Base-by-base conservation (phyloP, 2,329 filamentous ascomycete species). In the Neopestalotiopsis sp. region DNA sequence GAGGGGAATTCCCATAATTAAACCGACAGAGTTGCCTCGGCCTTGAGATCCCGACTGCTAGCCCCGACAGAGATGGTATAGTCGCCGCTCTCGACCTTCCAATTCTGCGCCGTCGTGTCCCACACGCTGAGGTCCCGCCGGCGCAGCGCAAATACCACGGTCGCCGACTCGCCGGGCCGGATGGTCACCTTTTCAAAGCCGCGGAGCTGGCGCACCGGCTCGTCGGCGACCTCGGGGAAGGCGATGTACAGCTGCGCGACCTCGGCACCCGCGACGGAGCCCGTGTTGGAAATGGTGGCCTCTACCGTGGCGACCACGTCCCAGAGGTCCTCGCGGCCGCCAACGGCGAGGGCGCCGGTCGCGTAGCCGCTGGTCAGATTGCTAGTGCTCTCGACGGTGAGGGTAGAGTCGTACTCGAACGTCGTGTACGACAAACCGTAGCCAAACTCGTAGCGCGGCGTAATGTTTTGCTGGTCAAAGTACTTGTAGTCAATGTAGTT, bases 241-340 rank as follows among this genome's bases (percentile, higher is more conserved):
- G 79, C 78, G n/a, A 87, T 73, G 73, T 86, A 88, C 3, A 93
- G 79, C 83, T 94, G 92, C 0, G 88, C 84, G 0, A 93, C 88
- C 70, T 92, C 89, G 71, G 91, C 90, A 24, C 91, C 91, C 2
- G 81, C 78, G 0, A 89, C 80, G 0, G 74, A 76, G 42, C 92
- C 92, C 1, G 84, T 88, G 82, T 95, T 95, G 68, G 84, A 87
- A 53, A 95, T 82, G 1, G 83, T 89, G 0, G 87, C 87, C 0
- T 87, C 88, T 10, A 91, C 87, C 7, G 81, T 83, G 4, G 81
- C 80, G 0, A 85, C 79, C 0, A 74, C 76, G 9, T 85, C 82
- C 74, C 82, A 86, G 32, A 87, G 81, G 68, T 86, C 83, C 1
- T 79, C 76, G 4, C 77, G 79, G 1, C 85, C 85, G 38, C 86